Base-by-base conservation (phyloP, 2,329 filamentous ascomycete genomes). In the Atkinsonella hypoxylon region DNA sequence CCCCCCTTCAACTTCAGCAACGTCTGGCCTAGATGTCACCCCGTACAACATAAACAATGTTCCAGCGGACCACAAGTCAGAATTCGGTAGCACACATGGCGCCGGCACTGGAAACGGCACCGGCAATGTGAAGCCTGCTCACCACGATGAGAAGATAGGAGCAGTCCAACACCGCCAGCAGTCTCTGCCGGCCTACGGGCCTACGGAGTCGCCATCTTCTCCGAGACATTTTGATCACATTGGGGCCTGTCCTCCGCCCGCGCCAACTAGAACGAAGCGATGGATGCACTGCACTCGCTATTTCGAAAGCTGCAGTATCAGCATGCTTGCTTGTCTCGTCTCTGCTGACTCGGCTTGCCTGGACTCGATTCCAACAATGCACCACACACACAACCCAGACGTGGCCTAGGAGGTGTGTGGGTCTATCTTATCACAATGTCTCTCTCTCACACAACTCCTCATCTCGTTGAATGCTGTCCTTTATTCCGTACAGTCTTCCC, bases 371-470 rank as follows among this genome's bases (percentile, higher is more conserved):
- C 15, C 11, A 36, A 36, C 34, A 36, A 6, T 41, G 39, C n/a
- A 41, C 39, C 18, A 12, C 12, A 41, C 17, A 17, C 4, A 5
- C n/a, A 4, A 41, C 39, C n/a, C 46, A 18, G 32, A 15, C 26
- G 26, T 26, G 30, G 31, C 26, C 22, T 13, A 22, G 1, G 26
- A 26, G 26, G 26, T 43, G 39, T 22, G 50, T 40, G 50, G 50
- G 46, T 51, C 46, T 13, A 20, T 48, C 30, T 26, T 26, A 48
- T 41, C 26, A 34, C 47, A 51, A 51, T 51, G 50, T 51, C 50
- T 51, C 50, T 32, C 50, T 15, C 42, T 51, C 50, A 34, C 46
- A 48, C 50, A 45, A 39, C 17, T 31, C 39, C 39, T 48, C 47
- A 47, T 47, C 48, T 47, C 49, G 39, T 47, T 32, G 1, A 40